phyloP scores from a whole-genome alignment of 306 rosid genomes.

The Prunus kanzakura region DNA sequence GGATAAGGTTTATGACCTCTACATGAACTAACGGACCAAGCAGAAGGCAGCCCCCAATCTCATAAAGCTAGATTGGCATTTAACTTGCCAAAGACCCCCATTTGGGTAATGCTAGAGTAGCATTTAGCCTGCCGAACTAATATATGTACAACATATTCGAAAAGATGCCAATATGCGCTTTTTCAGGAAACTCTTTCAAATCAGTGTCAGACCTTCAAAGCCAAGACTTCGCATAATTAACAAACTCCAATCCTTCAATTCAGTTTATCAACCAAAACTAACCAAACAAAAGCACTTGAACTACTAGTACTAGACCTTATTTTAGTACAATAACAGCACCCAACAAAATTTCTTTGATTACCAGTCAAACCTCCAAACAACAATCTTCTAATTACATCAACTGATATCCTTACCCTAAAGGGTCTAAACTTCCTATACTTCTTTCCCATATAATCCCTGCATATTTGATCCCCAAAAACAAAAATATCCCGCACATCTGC shows the following conservation, averaged over 20 bases:
- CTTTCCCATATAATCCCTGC: not conserved
- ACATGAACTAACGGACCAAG: not conserved
- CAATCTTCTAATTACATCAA: not conserved
- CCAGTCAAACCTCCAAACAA: not conserved
- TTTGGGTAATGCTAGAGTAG: not conserved
- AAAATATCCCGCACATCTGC: not conserved
- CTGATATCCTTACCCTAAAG: not conserved
- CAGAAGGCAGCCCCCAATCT: not conserved
- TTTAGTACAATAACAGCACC: not conserved
- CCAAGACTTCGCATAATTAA: not conserved
- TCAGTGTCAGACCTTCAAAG: not conserved
- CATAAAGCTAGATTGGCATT: not conserved
- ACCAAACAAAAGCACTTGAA: not conserved
- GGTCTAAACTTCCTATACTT: not conserved
- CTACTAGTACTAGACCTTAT: not conserved
- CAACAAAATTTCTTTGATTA: not conserved
- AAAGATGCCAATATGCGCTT: not conserved
- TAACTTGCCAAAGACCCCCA: not conserved
- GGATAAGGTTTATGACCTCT: not conserved
- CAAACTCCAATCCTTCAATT: not conserved
- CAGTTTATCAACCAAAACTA: not conserved
- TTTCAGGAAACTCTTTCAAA: not conserved
- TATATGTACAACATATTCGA: not conserved
- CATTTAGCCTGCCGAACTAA: not conserved
- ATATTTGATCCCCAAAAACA: too few species aligned